Percentiles rank a stretch among this genome's conserved stretches.
These are phyloP conservation scores for Parasarocladium wereldwijsianum DNA, from an alignment of 2,329 filamentous ascomycete species.

Conservation along the genomic window DNA sequence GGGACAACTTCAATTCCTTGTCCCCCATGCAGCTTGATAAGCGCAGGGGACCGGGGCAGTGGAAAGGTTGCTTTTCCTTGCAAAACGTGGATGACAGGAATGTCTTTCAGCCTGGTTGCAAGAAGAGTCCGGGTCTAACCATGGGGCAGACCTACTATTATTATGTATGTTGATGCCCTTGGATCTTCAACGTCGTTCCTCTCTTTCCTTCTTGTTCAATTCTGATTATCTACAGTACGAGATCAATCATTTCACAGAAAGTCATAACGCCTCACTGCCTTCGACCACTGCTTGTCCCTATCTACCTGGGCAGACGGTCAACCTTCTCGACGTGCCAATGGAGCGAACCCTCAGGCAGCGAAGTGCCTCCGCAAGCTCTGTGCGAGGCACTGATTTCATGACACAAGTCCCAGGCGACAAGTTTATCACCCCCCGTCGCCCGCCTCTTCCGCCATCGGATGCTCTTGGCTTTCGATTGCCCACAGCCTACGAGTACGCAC, in stretches of 20 bases:
- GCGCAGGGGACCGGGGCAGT: slow-evolving; percentile 59
- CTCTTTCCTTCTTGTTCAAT: slow-evolving; percentile 4
- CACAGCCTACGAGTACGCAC: too few species aligned
- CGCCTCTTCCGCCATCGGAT: slow-evolving; percentile 20
- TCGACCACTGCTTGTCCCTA: slow-evolving; percentile 71
- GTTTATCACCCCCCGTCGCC: slow-evolving; percentile 53
- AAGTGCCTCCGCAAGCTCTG: slow-evolving; percentile 50
- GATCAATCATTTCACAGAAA: slow-evolving; percentile 63
- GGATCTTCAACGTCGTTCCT: slow-evolving; percentile 2
- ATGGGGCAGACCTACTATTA: slow-evolving; percentile 95
- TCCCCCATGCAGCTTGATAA: slow-evolving; percentile 73
- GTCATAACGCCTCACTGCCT: slow-evolving; percentile 56
- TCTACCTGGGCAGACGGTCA: slow-evolving; percentile 76
- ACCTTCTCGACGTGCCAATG: slow-evolving; percentile 66
- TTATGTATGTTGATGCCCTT: slow-evolving; percentile 55
- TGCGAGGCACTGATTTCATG: slow-evolving; percentile 42
- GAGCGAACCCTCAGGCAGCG: slow-evolving; percentile 47
- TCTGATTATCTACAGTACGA: slow-evolving; percentile 47
- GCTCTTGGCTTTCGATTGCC: slow-evolving; percentile 12
- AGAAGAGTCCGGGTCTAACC: slow-evolving; percentile 65
- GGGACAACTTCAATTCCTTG: slow-evolving; percentile 77
- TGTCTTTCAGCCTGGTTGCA: slow-evolving; percentile 21
- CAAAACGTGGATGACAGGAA: slow-evolving; percentile 64
- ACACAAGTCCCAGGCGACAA: slow-evolving; percentile 70
- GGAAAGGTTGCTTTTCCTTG: slow-evolving; percentile 80